Evolutionary conservation across 2,329 filamentous ascomycete species (phyloP), one percentile per base, ranked within the genome.

Genomic region (Kalaharituber pfeilii): DNA sequence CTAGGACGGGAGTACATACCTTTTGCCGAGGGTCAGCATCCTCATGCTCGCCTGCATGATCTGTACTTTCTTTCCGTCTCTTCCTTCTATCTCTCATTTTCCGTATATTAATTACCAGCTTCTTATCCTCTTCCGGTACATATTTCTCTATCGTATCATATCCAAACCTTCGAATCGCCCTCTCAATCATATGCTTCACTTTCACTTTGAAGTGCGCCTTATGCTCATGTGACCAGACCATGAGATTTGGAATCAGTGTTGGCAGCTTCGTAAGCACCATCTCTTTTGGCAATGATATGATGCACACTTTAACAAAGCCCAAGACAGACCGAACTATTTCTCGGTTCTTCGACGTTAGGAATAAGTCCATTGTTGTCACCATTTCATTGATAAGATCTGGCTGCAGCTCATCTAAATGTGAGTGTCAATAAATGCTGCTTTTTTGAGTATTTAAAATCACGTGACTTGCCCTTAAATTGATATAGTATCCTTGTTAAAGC

Each of bases 141-240:
- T 84, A 75, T 60, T 78, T 78, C 69, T 91, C 85, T 11, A 98
- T 78, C 27, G 79, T 69, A 1, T 89, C 82, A 47, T 84, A 83
- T 49, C 91, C 88, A 65, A 95, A 96, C 54, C 89, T 80, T 49
- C 89, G 80, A 22, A 96, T 83, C 76, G 95, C 86, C 52, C 91
- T 80, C 71, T 98, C 91, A 15, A 98, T 72, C 59, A 98, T 96
- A 66, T 95, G 88, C 78, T 95, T 96, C 62, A 98, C 88, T 73
- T 96, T 98, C 50, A 85, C 82, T 65, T 89, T 86, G 72, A 98
- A 91, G 67, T 94, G 87, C 11, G 87, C 87, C 72, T 96, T 96
- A 73, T 98, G 93, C 69, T 98, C 91, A 68, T 95, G 86, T 66
- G 84, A 88, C 89, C 91, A 98, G 42, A 88, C 80, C 74, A 96